Conservation (phyloP, 2,329 filamentous ascomycete genomes). For the Dactylonectria macrodidyma region DNA sequence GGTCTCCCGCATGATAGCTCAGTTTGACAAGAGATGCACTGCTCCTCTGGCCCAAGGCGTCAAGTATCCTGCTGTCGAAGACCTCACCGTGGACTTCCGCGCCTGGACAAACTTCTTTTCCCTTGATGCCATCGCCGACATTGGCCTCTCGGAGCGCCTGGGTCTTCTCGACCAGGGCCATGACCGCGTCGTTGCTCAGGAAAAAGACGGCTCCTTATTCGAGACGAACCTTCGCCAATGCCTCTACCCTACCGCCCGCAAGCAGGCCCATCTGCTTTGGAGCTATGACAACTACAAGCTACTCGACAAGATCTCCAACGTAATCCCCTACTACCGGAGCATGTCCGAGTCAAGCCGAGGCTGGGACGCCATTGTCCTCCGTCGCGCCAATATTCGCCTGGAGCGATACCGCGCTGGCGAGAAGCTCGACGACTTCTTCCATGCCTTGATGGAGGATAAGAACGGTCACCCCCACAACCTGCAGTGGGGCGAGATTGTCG, state of each 20-base stretch:
- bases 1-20: conserved; percentile 58
- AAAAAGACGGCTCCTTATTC: conserved; percentile 61
- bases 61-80: conserved; percentile 49
- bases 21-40: conserved; percentile 61
- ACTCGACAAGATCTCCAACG: conserved; percentile 63
- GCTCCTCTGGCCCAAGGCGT: conserved; percentile 50
- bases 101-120: conserved; percentile 68
- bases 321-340: conserved; percentile 57
- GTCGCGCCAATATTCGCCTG: conserved; percentile 54
- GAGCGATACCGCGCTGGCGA: conserved; percentile 57
- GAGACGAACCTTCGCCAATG: conserved; percentile 62
- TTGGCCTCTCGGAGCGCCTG: conserved; percentile 65
- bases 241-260: conserved; percentile 65
- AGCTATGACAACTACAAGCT: conserved; percentile 66
- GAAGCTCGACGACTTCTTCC: conserved; percentile 72
- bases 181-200: conserved; percentile 60
- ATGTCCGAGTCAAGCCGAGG: conserved; percentile 49
- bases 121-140: conserved; percentile 69
- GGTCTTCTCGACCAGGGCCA: conserved; percentile 66
- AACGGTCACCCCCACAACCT: conserved; percentile 56
- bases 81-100: conserved; percentile 65
- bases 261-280: conserved; percentile 66
- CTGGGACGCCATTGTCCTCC: conserved; percentile 57
- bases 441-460: conserved; percentile 66
- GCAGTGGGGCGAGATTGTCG: conserved; percentile 72